A percentile compares a stretch with the other conserved stretches of the same genome.
These are phyloP conservation scores for Herpetospermum pedunculosum DNA, from an alignment of 306 rosid species.

Conservation along the genomic window DNA sequence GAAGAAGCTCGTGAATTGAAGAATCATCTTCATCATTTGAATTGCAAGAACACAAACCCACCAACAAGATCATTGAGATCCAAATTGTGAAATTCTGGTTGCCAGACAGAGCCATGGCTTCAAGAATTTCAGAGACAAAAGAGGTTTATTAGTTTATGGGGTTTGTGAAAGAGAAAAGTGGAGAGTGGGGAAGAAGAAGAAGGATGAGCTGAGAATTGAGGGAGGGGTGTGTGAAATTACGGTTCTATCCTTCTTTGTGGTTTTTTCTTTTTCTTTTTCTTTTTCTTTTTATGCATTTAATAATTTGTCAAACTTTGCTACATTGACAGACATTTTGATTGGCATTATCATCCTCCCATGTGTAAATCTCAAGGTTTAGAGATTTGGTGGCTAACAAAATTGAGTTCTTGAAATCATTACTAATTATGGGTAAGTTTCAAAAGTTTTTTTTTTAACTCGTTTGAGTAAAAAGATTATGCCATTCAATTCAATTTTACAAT, in stretches of 20 bases:
- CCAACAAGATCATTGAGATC: background rate
- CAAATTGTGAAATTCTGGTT: background rate
- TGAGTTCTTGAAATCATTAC: background rate
- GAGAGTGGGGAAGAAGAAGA: background rate
- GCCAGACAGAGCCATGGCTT: background rate
- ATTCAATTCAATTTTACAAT: background rate
- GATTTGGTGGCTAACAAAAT: background rate
- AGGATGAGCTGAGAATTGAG: background rate
- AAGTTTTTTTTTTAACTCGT: too few relatives aligned
- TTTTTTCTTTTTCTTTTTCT: background rate
- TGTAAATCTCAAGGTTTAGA: background rate
- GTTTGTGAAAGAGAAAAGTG: background rate
- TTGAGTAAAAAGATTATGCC: too few relatives aligned
- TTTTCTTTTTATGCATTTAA: background rate
- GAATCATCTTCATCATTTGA: background rate
- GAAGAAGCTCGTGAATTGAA: conserved; percentile 68
- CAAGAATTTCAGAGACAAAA: background rate
- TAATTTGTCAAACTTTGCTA: background rate
- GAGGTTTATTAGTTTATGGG: background rate
- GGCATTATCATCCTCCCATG: background rate
- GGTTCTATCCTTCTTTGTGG: conserved; percentile 20
- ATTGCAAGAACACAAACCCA: background rate
- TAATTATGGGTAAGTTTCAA: background rate
- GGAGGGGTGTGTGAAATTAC: conserved; percentile 12
- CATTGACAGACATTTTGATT: background rate